A percentile compares a stretch with the other conserved stretches of the same genome.
Evolutionary conservation across 148 eudicot species (phyloP).

Genomic region (Drosera capensis): DNA sequence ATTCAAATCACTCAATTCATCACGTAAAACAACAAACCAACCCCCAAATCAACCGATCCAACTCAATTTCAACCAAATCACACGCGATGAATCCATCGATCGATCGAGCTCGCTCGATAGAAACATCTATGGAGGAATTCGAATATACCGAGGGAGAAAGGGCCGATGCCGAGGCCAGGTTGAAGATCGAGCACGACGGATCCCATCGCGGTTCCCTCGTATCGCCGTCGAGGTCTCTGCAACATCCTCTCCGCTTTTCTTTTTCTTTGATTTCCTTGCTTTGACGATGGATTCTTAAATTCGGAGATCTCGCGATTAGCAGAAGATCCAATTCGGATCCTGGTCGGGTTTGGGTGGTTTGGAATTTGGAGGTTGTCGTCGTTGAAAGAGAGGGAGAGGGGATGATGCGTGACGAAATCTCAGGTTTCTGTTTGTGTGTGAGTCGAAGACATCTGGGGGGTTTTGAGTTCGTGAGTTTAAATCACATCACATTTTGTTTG

Average conservation of each 20-base stretch:
- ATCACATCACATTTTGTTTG: too few relatives aligned
- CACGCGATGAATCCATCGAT: background rate
- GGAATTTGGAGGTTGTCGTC: too few relatives aligned
- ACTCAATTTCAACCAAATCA: background rate
- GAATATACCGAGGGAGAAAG: slow-evolving; percentile 82
- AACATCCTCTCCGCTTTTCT: slow-evolving; percentile 10
- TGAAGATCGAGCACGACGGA: slow-evolving; percentile 81
- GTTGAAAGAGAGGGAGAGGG: too few relatives aligned
- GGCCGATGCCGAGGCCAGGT: slow-evolving; percentile 77
- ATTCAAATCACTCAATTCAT: background rate
- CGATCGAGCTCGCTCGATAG: background rate
- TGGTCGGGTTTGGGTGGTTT: too few relatives aligned
- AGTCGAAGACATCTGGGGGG: too few relatives aligned
- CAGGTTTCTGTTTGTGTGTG: too few relatives aligned
- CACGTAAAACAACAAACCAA: background rate
- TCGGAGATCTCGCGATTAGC: too few relatives aligned
- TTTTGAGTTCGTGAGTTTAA: too few relatives aligned
- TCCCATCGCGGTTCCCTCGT: slow-evolving; percentile 90
- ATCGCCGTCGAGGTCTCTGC: slow-evolving; percentile 63
- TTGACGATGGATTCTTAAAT: too few relatives aligned
- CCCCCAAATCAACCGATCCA: background rate
- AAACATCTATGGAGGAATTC: slow-evolving; percentile 65
- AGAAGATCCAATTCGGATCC: too few relatives aligned
- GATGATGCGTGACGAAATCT: too few relatives aligned
- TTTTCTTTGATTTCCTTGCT: background rate